Conservation (phyloP, 1,284 basidiomycete species). For the Athelia sp. region DNA sequence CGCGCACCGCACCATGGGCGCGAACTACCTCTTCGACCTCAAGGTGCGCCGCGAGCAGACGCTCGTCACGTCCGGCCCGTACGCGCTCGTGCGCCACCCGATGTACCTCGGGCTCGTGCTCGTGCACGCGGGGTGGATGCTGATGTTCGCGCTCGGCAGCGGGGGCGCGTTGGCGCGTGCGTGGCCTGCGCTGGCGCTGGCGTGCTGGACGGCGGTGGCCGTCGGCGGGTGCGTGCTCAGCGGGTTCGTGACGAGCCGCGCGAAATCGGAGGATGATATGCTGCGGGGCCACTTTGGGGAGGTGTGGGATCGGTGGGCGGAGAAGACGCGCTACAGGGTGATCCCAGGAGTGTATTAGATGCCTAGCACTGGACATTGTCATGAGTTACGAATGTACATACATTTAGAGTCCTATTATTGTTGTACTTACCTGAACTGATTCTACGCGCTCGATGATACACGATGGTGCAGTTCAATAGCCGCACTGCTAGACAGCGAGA, state of each 20-base stretch:
- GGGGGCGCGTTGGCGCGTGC: neutral
- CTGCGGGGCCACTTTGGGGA: neutral
- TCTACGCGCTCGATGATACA: no score
- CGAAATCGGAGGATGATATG: neutral
- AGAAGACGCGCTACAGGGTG: no score
- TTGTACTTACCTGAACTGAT: no score
- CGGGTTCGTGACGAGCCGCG: neutral
- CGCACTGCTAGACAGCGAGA: no score
- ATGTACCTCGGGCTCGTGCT: slow-evolving; percentile 16
- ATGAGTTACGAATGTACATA: no score
- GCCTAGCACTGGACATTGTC: no score
- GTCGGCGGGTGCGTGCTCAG: neutral
- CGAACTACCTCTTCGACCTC: slow-evolving; percentile 23
- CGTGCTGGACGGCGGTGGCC: neutral
- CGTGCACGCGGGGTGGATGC: neutral
- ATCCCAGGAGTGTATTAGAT: no score
- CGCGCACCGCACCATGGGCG: slow-evolving; percentile 16
- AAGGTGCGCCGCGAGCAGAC: slow-evolving; percentile 17
- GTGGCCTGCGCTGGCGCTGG: neutral
- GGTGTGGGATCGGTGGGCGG: neutral
- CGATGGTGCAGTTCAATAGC: no score
- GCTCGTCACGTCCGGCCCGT: slow-evolving; percentile 21
- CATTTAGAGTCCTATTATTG: no score
- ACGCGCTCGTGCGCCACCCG: slow-evolving; percentile 24
- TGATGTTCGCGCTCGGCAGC: neutral